phyloP scores from a whole-genome alignment of 2,329 filamentous ascomycete species.

The Daldinia sp. region DNA sequence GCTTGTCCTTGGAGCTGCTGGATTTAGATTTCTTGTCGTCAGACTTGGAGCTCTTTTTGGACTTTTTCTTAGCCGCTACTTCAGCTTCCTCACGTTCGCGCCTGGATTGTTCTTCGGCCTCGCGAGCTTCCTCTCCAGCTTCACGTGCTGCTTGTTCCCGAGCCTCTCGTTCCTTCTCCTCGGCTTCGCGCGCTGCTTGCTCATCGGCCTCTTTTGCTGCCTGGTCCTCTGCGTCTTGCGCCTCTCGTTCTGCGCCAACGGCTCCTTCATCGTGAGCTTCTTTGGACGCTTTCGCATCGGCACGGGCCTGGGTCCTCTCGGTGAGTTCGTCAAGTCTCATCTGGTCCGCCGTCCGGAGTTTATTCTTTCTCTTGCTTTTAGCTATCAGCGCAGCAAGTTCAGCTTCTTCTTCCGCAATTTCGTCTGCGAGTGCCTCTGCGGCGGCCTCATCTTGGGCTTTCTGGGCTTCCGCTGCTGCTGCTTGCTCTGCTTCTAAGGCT shows the following conservation, averaged over 20 bases:
- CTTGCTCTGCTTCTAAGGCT: slow-evolving; percentile 37
- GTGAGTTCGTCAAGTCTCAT: slow-evolving; percentile 37
- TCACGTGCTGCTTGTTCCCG: slow-evolving; percentile 43
- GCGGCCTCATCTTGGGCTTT: slow-evolving; percentile 26
- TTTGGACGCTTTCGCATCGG: slow-evolving; percentile 27
- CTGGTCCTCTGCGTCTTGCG: slow-evolving; percentile 42
- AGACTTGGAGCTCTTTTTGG: slow-evolving; percentile 52
- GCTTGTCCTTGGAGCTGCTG: slow-evolving; percentile 42
- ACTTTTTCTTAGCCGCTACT: slow-evolving; percentile 51
- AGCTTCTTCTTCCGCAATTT: slow-evolving; percentile 35
- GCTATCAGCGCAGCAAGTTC: slow-evolving; percentile 42
- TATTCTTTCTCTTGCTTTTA: slow-evolving; percentile 50
- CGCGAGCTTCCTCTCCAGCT: slow-evolving; percentile 36
- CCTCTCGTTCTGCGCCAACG: slow-evolving; percentile 25
- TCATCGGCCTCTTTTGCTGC: slow-evolving; percentile 43
- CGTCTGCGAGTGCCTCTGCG: slow-evolving; percentile 33
- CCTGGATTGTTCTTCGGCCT: slow-evolving; percentile 44
- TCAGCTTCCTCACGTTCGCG: slow-evolving; percentile 46
- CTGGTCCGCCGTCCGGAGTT: slow-evolving; percentile 50
- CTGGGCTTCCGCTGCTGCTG: slow-evolving; percentile 40
- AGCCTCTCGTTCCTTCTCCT: slow-evolving; percentile 37
- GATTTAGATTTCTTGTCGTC: slow-evolving; percentile 48
- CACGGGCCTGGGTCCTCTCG: slow-evolving; percentile 31
- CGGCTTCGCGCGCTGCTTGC: slow-evolving; percentile 37
- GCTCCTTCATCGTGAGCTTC: slow-evolving; percentile 29